Evolutionary conservation across 2,329 filamentous ascomycete species (phyloP), one percentile per base, ranked within the genome.

Genomic region (Fusarium illudens): DNA sequence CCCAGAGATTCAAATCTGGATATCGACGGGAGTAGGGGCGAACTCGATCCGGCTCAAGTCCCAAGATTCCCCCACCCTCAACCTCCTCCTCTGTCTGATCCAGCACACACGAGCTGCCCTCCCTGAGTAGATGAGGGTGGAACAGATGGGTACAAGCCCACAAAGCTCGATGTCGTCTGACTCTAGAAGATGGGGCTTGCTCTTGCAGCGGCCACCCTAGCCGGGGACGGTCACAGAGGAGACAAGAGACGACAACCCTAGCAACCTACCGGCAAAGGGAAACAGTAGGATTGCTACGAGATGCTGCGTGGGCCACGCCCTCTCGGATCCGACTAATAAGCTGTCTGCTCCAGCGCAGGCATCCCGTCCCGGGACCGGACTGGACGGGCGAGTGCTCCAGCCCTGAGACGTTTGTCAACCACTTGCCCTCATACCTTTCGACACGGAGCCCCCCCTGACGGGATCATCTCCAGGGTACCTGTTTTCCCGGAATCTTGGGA

Each of bases 331-430:
- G 58, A 71, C 71, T 72, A 73, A 72, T 73, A 52, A 68, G 64
- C 52, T 67, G 22, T 62, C 64, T 57, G 29, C 30, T 49, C 49
- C 56, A 61, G 57, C 55, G 65, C 71, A 73, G 70, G 67, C 67
- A 61, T 68, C n/a, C 53, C 65, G 53, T 70, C 59, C 71, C 65
- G 61, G 65, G 60, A 49, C 71, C 62, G 69, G 69, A 73, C 67
- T 72, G 69, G 64, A 67, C 44, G 44, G 58, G 51, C 49, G 44
- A 29, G 5, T 34, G 36, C 58, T 67, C 71, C 67, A 66, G 44
- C 57, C 42, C 42, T 48, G 55, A 39, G 8, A 51, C 36, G 7
- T 36, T 30, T 13, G 13, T 42, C 36, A 32, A 52, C 25, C 27
- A 49, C 44, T 32, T n/a, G 30, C 19, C 30, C 48, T 33, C 48